Evolutionary conservation across 805 yeast genomes (phyloP).

Genomic region (Pichia sporocuriosa): DNA sequence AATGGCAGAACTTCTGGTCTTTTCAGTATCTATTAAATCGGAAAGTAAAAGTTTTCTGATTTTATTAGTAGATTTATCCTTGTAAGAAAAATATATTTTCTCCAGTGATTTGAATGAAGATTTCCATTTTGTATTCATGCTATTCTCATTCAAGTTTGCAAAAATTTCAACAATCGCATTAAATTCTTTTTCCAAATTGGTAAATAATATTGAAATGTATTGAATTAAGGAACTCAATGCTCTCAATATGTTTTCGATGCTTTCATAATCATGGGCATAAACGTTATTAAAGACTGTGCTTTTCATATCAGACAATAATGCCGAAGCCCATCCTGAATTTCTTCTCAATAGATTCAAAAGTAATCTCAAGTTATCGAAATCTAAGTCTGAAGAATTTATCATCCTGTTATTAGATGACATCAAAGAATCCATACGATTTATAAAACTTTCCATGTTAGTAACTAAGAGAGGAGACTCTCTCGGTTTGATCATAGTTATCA

Average conservation of each 20-base stretch:
- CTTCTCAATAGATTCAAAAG: slow-evolving; percentile 34
- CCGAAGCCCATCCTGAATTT: slow-evolving; percentile 34
- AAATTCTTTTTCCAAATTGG: slow-evolving; percentile 35
- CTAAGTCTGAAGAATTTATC: slow-evolving; percentile 26
- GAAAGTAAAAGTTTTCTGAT: slow-evolving; percentile 23
- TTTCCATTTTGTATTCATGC: slow-evolving; percentile 38
- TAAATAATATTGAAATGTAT: slow-evolving; percentile 41
- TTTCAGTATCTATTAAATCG: slow-evolving; percentile 28
- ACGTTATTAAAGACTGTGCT: slow-evolving; percentile 23
- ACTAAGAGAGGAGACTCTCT: slow-evolving; percentile 26
- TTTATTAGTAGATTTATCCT: slow-evolving; percentile 11
- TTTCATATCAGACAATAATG: slow-evolving; percentile 30
- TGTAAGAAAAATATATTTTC: slow-evolving; percentile 22
- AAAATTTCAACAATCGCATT: slow-evolving; percentile 30
- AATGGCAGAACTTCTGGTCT: slow-evolving; percentile 29
- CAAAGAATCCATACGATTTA: slow-evolving; percentile 3
- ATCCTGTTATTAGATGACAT: slow-evolving; percentile 2
- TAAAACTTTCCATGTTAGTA: not conserved
- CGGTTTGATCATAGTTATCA: slow-evolving; percentile 29
- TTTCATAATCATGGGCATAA: slow-evolving; percentile 16
- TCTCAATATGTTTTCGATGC: slow-evolving; percentile 40
- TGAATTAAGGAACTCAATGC: slow-evolving; percentile 45
- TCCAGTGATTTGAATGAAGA: slow-evolving; percentile 26
- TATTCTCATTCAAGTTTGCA: slow-evolving; percentile 34
- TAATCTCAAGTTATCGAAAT: slow-evolving; percentile 31